These are phyloP conservation scores for Penicillium nucicola DNA, from an alignment of 495 filamentous ascomycete species.

Conservation along the genomic window DNA sequence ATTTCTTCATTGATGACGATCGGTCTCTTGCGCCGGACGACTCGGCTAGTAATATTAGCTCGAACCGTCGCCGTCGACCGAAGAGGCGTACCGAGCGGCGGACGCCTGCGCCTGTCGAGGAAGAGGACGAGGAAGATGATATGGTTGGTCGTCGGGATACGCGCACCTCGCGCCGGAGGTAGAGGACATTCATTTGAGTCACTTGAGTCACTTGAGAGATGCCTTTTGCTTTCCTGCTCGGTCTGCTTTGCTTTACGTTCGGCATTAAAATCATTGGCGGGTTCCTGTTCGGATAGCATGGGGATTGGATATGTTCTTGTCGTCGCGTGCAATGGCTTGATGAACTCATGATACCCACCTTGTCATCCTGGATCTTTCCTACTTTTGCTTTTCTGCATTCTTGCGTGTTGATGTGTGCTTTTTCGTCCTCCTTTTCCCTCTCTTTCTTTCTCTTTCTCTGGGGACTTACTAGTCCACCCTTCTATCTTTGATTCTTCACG, in stretches of 20 bases:
- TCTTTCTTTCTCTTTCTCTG: neutral
- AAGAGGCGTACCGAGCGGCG: conserved; percentile 69
- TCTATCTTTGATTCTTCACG: conserved; percentile 11
- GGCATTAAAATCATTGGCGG: neutral
- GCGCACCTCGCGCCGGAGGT: conserved; percentile 27
- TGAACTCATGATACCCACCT: conserved; percentile 25
- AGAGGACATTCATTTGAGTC: neutral
- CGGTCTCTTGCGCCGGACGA: conserved; percentile 70
- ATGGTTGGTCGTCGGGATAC: conserved; percentile 28
- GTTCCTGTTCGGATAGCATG: conserved; percentile 8
- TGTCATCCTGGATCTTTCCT: neutral
- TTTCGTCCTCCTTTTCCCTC: neutral
- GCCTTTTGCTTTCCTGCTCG: no score
- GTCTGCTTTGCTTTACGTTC: neutral
- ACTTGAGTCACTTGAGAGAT: no score
- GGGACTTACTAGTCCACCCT: neutral
- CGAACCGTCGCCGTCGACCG: conserved; percentile 64
- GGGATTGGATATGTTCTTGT: conserved; percentile 21
- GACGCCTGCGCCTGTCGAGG: conserved; percentile 81
- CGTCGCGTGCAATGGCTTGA: conserved; percentile 14
- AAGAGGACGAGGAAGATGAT: conserved; percentile 66
- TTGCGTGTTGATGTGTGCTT: neutral
- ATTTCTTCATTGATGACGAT: conserved; percentile 50
- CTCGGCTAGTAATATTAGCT: conserved; percentile 83
- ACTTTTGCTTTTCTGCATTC: neutral